phyloP scores from a whole-genome alignment of 1,284 basidiomycete species.

The Puccinia coronata region DNA sequence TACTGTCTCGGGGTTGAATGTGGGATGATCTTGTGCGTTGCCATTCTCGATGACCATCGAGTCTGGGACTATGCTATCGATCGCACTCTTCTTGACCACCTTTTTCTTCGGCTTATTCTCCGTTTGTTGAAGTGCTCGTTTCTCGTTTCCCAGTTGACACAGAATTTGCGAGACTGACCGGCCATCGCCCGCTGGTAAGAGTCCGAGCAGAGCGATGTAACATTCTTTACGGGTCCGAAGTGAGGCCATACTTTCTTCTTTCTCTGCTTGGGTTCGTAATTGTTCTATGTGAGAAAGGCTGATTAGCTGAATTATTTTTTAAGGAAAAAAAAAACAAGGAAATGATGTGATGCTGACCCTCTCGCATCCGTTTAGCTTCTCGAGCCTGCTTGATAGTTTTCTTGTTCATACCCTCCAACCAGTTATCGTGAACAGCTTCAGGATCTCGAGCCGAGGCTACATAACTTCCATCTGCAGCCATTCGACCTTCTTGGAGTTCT shows the following conservation, averaged over 20 bases:
- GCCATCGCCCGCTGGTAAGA: constrained; percentile 30
- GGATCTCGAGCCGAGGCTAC: constrained; percentile 78
- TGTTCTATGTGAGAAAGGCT: constrained; percentile 53
- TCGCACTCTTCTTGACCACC: constrained; percentile 20
- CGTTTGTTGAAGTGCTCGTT: constrained; percentile 50
- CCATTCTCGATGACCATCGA: background rate
- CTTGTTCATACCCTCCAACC: constrained; percentile 89
- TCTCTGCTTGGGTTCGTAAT: constrained; percentile 61
- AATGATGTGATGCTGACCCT: constrained; percentile 60
- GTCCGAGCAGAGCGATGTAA: constrained; percentile 30
- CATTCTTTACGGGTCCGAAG: constrained; percentile 39
- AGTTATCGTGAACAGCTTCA: constrained; percentile 86
- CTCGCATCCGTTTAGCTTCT: constrained; percentile 64
- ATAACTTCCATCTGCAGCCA: constrained; percentile 87
- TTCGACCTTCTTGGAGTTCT: constrained; percentile 96
- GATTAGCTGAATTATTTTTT: background rate
- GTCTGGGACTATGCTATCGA: constrained; percentile 30
- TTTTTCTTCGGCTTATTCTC: constrained; percentile 50
- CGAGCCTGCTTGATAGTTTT: constrained; percentile 81
- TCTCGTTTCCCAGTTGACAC: constrained; percentile 49
- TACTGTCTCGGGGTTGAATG: constrained; percentile 58
- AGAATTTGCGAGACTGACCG: constrained; percentile 44
- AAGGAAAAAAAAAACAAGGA: background rate
- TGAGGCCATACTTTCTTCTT: constrained; percentile 3
- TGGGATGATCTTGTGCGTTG: background rate